Evolutionary conservation across 1,284 basidiomycete species (phyloP), one percentile per base, ranked within the genome.

Genomic region (Trametes versicolor): DNA sequence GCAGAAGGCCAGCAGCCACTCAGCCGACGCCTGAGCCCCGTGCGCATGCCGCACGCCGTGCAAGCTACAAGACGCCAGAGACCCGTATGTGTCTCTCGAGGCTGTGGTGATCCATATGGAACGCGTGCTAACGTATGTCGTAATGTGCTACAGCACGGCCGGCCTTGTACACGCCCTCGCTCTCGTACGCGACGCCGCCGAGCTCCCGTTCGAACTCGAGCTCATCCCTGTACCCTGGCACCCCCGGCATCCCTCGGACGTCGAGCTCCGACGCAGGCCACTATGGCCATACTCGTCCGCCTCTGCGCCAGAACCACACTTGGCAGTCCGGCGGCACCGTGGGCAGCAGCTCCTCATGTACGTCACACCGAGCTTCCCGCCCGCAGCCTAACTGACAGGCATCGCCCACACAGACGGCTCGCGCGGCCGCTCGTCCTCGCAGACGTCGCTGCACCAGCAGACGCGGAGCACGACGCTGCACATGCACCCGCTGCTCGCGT

Each of bases 401-500:
- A 27, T 25, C 32, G 34, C 45, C 49, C 34, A 23, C 43, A 19
- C 58, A 64, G 70, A 71, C 39, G 70, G 72, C 56, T 73, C 70
- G 27, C 68, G 67, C 34, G 71, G 69, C 39, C 65, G 66, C 27
- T 64, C 70, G 29, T 62, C 55, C 12, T 67, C 67, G 51, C 67
- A 71, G 63, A 64, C 70, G 63, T 72, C 77, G 39, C 71, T 53
- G 58, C 67, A 68, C 70, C 83, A 78, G 74, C 75, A 80, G 76
- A 75, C 81, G 75, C 78, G 78, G 39, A 75, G 77, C 47, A 70
- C 74, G 7, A 76, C 77, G n/a, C 71, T 87, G 34, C 81, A 87
- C 72, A 86, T 90, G 83, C 87, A 90, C 71, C 87, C 89, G 7
- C 75, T 90, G 0, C 82, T 90, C 57, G 86, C 87, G 6, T 80